These are phyloP conservation scores for Ceratobasidium sp. DNA, from an alignment of 1,284 basidiomycete species.

Conservation along the genomic window DNA sequence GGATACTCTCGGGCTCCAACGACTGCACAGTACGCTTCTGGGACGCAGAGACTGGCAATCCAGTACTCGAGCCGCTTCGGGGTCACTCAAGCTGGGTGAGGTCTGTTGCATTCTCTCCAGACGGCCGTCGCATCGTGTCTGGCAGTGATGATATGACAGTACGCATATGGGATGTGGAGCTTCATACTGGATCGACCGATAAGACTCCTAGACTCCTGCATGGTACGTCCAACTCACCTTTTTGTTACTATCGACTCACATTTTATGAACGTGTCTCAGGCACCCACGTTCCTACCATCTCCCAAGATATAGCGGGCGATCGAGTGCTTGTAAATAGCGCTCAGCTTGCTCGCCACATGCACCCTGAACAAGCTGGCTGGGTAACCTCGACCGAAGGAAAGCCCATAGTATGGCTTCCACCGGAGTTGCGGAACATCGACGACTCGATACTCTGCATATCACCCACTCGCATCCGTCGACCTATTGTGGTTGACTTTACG, in stretches of 20 bases:
- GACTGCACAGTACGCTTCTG: slow-evolving; percentile 43
- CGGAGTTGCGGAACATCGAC: background rate
- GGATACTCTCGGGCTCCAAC: slow-evolving; percentile 36
- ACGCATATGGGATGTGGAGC: background rate
- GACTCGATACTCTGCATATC: background rate
- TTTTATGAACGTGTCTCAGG: background rate
- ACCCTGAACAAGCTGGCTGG: background rate
- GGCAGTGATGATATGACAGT: background rate
- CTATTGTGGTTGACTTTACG: background rate
- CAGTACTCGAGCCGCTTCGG: background rate
- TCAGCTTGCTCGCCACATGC: background rate
- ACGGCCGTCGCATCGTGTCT: background rate
- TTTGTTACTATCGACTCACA: background rate
- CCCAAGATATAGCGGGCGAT: background rate
- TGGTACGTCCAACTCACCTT: background rate
- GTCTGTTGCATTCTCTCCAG: background rate
- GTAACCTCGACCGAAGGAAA: background rate
- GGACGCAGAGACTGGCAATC: slow-evolving; percentile 28
- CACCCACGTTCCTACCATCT: background rate
- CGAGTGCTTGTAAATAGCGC: background rate
- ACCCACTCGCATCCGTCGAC: background rate
- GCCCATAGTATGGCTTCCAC: background rate
- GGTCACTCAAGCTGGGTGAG: background rate
- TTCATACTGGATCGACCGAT: background rate
- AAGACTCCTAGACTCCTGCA: background rate